Evolutionary conservation across 768 basidiomycete species (phyloP).

Genomic region (Collybia nuda): DNA sequence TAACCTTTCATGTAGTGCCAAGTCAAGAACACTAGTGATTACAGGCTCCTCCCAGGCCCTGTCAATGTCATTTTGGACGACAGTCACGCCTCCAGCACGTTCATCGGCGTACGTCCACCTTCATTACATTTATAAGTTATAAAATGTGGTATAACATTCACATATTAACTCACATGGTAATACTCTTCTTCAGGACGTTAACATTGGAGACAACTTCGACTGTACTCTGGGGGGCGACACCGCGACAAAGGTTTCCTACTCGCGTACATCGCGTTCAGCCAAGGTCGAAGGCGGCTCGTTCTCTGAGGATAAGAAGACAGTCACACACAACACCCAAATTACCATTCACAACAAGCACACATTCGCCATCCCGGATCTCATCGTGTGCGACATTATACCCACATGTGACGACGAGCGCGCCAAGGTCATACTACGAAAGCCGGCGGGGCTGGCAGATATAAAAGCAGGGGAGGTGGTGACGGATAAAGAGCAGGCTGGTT

Average conservation of each 20-base stretch:
- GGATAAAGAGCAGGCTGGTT: slow-evolving; percentile 20
- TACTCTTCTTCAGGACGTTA: slow-evolving; percentile 37
- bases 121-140: too few species aligned
- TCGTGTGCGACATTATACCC: slow-evolving; percentile 48
- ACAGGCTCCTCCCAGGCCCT: slow-evolving; percentile 52
- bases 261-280: slow-evolving; percentile 28
- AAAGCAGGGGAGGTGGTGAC: slow-evolving; percentile 37
- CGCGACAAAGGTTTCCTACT: slow-evolving; percentile 43
- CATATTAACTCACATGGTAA: neutral
- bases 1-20: slow-evolving; percentile 30
- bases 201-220: slow-evolving; percentile 47
- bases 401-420: slow-evolving; percentile 38
- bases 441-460: slow-evolving; percentile 43
- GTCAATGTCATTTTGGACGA: slow-evolving; percentile 59
- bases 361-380: slow-evolving; percentile 40
- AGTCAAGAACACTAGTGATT: slow-evolving; percentile 59
- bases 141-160: neutral
- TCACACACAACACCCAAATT: slow-evolving; percentile 44
- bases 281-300: slow-evolving; percentile 39
- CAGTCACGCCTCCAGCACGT: slow-evolving; percentile 54
- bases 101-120: slow-evolving; percentile 34
- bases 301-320: slow-evolving; percentile 40
- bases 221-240: slow-evolving; percentile 54
- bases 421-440: slow-evolving; percentile 46
- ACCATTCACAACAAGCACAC: slow-evolving; percentile 48